These are phyloP conservation scores for Boletus subparvulus DNA, from an alignment of 768 basidiomycete species.

Conservation along the genomic window DNA sequence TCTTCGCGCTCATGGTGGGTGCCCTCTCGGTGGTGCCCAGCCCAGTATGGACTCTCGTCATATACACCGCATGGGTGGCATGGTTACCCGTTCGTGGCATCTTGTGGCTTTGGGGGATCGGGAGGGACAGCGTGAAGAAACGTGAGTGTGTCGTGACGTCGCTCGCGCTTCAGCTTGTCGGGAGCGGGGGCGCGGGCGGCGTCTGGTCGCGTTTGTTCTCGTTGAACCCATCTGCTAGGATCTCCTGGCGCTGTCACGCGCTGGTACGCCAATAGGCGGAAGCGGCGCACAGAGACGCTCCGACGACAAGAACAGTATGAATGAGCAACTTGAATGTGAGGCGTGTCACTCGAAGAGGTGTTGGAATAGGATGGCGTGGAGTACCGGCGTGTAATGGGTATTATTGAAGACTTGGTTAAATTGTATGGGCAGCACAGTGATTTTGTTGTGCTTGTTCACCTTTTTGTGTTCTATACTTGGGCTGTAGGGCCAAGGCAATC, in stretches of 20 bases:
- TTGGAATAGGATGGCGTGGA: neutral
- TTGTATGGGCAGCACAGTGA: neutral
- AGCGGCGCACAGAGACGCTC: neutral
- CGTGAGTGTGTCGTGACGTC: neutral
- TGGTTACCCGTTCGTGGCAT: conserved; percentile 1
- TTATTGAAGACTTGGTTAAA: neutral
- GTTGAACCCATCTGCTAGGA: neutral
- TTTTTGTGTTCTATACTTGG: neutral
- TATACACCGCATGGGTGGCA: neutral
- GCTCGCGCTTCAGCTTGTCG: neutral
- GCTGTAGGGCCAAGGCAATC: too few relatives aligned
- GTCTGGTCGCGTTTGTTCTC: neutral
- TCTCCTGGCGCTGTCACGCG: neutral
- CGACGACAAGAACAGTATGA: neutral
- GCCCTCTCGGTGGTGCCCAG: neutral
- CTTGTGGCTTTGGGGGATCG: conserved; percentile 19
- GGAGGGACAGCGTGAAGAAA: neutral
- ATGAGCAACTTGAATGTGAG: neutral
- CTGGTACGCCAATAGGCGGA: conserved; percentile 1
- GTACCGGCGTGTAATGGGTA: neutral
- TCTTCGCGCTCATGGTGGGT: neutral
- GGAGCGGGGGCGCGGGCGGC: neutral
- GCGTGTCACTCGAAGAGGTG: neutral
- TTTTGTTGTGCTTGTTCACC: neutral
- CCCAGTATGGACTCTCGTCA: neutral